A percentile compares a stretch with the other conserved stretches of the same genome.
phyloP scores from a whole-genome alignment of 176 grass and related monocot genomes.

The Secale cereale region DNA sequence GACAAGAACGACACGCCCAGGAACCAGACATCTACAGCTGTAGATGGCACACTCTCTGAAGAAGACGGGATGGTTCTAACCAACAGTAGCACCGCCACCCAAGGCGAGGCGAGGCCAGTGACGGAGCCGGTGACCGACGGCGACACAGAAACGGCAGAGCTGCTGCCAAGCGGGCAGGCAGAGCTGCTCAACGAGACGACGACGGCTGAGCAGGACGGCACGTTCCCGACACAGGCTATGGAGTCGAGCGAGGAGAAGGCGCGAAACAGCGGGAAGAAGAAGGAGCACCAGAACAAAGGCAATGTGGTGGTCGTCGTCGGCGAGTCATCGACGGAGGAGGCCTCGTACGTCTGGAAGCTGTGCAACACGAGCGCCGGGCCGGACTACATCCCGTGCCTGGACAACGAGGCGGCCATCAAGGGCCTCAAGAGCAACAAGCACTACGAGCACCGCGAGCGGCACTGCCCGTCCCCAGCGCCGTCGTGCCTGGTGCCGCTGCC shows the following conservation, averaged over 20 bases:
- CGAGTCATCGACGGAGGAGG: not conserved
- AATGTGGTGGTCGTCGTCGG: not conserved
- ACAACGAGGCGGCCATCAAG: constrained; percentile 71
- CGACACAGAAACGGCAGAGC: constrained; percentile 33
- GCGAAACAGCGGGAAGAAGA: not conserved
- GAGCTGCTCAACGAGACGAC: constrained; percentile 73
- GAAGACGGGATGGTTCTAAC: not conserved
- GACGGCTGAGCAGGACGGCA: constrained; percentile 17
- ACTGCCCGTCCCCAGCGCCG: constrained; percentile 61
- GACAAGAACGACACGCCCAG: constrained; percentile 9
- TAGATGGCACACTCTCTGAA: not conserved
- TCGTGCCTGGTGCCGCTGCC: constrained; percentile 69
- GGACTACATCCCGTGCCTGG: constrained; percentile 94
- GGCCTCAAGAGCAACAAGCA: constrained; percentile 56
- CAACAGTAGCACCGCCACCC: constrained; percentile 3
- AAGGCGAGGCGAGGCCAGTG: not conserved
- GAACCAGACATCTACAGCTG: not conserved
- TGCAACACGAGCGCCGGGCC: constrained; percentile 61
- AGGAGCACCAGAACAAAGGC: not conserved
- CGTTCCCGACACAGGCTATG: constrained; percentile 61
- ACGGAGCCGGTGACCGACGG: not conserved
- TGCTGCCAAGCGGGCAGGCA: constrained; percentile 57
- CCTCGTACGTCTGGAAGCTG: constrained; percentile 38
- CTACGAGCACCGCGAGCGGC: constrained; percentile 90
- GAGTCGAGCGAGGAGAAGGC: constrained; percentile 40